Base-by-base conservation (phyloP, 192 early-diverging fungal genomes). In the Dissophora globulifera region DNA sequence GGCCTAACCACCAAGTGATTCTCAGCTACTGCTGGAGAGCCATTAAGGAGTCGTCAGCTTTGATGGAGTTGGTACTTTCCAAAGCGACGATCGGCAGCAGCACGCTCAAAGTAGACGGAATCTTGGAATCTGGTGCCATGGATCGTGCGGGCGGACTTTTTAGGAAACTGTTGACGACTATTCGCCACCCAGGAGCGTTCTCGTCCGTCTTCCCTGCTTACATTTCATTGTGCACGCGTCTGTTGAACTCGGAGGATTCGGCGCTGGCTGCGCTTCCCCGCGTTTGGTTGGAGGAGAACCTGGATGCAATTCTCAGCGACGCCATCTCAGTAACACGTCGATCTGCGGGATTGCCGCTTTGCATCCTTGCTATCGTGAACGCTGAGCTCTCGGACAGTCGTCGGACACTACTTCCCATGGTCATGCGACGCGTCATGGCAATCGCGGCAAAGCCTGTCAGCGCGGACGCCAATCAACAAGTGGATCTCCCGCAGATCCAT, bases 151-250 rank as follows among this genome's bases (percentile, higher is more conserved):
- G 86, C 8, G 78, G 81, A 9, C 62, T 93, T 47, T 81, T 93
- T 35, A 68, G 87, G 2, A 69, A 58, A 8, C 56, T 86, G 9
- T 71, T 89, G 67, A 92, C 89, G 4, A 87, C 87, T 11, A 93
- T 96, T 47, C 89, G 96, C 12, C 96, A 98, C 59, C 89, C 91
- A 43, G 96, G 96, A 8, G 96, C 96, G 9, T 98, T 98, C 67
- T 89, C 92, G 0, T 90, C 94, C 4, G 92, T 96, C 0, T 91
- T 95, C 67, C 88, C 90, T 20, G 89, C 87, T 31, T 96, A 95
- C 54, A 82, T 89, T 9, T 75, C 66, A 0, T 75, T 96, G 1
- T 95, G 93, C 66, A 81, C 88, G 15, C 78, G 88, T 29, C 82
- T 95, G 35, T 69, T 93, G 56, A 79, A 79, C 38, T 92, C 90